Evolutionary conservation across 2,329 filamentous ascomycete species (phyloP).

Genomic region (Coniella vitis): DNA sequence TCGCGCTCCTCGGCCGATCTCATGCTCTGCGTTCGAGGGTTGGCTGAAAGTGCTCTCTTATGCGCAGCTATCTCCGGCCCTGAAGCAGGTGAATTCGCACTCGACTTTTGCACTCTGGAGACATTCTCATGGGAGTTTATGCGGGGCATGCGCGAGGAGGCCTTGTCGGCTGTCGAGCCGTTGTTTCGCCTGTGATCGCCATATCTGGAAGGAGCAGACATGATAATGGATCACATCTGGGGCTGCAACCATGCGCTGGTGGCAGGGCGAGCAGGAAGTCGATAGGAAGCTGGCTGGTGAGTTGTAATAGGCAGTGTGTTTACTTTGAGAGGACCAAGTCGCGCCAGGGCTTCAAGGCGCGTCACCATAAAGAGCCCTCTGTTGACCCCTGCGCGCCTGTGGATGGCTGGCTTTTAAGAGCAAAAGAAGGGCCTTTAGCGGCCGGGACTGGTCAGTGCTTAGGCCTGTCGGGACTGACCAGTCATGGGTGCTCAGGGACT

Average conservation of each 20-base stretch:
- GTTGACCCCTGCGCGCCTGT: background rate
- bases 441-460: conserved; percentile 1
- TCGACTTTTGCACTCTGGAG: conserved; percentile 30
- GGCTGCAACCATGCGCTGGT: conserved; percentile 5
- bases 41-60: conserved; percentile 52
- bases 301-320: conserved; percentile 1
- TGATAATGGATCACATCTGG: conserved; percentile 22
- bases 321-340: conserved; percentile 3
- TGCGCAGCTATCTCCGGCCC: conserved; percentile 30
- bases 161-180: conserved; percentile 16
- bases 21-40: conserved; percentile 44
- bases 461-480: background rate
- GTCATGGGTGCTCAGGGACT: background rate
- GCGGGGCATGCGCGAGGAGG: conserved; percentile 17
- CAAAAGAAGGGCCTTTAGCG: background rate
- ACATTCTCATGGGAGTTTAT: conserved; percentile 27
- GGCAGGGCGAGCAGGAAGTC: conserved; percentile 1
- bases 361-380: conserved; percentile 4
- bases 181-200: conserved; percentile 21
- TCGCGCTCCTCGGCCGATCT: conserved; percentile 46
- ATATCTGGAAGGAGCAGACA: conserved; percentile 22
- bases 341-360: conserved; percentile 9
- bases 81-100: conserved; percentile 7
- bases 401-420: too few species aligned
- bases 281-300: background rate